Conservation (phyloP, 75 land plant genomes). For the Cryptomeria japonica region DNA sequence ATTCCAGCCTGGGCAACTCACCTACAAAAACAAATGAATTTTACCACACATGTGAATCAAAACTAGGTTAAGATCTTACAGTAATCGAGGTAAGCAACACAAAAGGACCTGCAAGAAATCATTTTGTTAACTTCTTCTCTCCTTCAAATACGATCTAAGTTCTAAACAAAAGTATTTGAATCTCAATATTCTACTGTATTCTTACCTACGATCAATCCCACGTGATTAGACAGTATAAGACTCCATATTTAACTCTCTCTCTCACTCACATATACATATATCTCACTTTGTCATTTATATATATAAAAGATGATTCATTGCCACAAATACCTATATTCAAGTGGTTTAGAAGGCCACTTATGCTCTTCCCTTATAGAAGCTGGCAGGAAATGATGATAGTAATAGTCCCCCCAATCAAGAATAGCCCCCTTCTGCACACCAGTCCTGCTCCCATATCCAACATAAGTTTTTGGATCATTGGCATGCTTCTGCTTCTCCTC, state of each 20-base stretch:
- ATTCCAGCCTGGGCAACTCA: not conserved
- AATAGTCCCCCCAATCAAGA: constrained; percentile 39
- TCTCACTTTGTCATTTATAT: too few relatives aligned
- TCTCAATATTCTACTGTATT: not conserved
- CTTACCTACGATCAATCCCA: too few relatives aligned
- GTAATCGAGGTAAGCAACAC: too few relatives aligned
- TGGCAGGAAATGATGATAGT: constrained; percentile 17
- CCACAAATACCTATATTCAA: constrained; percentile 15
- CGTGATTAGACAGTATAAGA: not conserved
- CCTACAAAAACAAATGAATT: too few relatives aligned
- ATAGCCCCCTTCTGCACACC: constrained; percentile 22
- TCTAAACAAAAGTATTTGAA: not conserved
- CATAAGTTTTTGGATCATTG: constrained; percentile 16
- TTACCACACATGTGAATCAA: too few relatives aligned
- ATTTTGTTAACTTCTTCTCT: too few relatives aligned
- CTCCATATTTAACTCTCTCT: too few relatives aligned
- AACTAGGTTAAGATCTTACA: too few relatives aligned
- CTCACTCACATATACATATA: too few relatives aligned
- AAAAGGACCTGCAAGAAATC: not conserved
- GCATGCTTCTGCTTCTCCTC: constrained; percentile 6
- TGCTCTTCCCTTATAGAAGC: constrained; percentile 10
- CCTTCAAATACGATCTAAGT: too few relatives aligned
- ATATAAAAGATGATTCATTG: too few relatives aligned
- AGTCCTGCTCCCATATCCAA: constrained; percentile 28
- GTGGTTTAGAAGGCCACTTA: constrained; percentile 26